A percentile compares a stretch with the other conserved stretches of the same genome.
These are phyloP conservation scores for Podaxis carcinomalis DNA, from an alignment of 768 basidiomycete genomes.

Conservation along the genomic window DNA sequence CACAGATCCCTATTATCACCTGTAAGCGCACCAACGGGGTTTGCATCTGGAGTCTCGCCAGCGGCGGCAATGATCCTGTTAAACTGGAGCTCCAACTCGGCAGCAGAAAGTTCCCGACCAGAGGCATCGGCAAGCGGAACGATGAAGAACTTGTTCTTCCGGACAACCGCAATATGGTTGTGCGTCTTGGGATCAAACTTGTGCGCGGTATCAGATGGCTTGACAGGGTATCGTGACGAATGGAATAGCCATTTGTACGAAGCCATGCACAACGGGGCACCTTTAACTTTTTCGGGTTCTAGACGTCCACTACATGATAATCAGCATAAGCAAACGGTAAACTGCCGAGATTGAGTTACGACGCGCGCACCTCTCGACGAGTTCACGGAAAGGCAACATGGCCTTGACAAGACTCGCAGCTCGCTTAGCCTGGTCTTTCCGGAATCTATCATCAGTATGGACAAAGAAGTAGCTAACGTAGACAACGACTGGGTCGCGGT, in stretches of 20 bases:
- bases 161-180: conserved; percentile 87
- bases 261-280: conserved; percentile 79
- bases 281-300: conserved; percentile 83
- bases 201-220: conserved; percentile 76
- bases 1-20: conserved; percentile 88
- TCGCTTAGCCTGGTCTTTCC: conserved; percentile 55
- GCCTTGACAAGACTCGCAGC: conserved; percentile 85
- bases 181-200: conserved; percentile 73
- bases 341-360: background rate
- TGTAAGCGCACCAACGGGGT: conserved; percentile 78
- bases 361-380: conserved; percentile 70
- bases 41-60: conserved; percentile 35
- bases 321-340: background rate
- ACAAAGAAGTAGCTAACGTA: conserved; percentile 95
- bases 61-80: conserved; percentile 63
- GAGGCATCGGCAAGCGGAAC: conserved; percentile 63
- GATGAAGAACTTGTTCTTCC: conserved; percentile 89
- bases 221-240: conserved; percentile 80
- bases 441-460: conserved; percentile 63
- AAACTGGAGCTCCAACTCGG: conserved; percentile 81
- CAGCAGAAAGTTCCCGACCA: conserved; percentile 70
- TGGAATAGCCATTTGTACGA: conserved; percentile 99
- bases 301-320: conserved; percentile 51
- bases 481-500: conserved; percentile 87
- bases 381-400: conserved; percentile 76